phyloP scores from a whole-genome alignment of 805 yeast species.

The Candida quercuum region DNA sequence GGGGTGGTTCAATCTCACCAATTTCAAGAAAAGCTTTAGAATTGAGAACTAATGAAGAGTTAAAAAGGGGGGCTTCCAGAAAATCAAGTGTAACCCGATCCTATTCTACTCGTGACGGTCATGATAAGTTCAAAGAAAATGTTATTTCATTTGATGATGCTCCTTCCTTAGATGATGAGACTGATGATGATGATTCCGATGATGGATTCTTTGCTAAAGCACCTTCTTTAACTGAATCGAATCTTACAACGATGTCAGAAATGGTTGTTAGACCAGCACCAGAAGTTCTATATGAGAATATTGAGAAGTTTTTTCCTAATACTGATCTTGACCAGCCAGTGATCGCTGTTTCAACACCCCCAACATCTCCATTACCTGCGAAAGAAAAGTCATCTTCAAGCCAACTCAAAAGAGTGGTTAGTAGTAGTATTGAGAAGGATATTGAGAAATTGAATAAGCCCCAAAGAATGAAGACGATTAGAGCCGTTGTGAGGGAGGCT shows the following conservation, averaged over 20 bases:
- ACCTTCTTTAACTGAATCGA: slow-evolving; percentile 22
- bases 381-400: slow-evolving; percentile 3
- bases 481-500: slow-evolving; percentile 79
- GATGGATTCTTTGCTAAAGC: slow-evolving; percentile 59
- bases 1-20: slow-evolving; percentile 20
- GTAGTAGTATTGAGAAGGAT: slow-evolving; percentile 12
- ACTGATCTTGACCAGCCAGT: slow-evolving; percentile 91
- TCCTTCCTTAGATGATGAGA: slow-evolving; percentile 42
- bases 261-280: slow-evolving; percentile 92
- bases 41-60: not conserved
- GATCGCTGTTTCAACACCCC: slow-evolving; percentile 63
- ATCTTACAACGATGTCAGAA: slow-evolving; percentile 26
- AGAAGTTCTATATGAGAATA: slow-evolving; percentile 85
- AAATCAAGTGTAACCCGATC: not conserved
- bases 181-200: slow-evolving; percentile 39
- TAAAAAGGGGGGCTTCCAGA: not conserved
- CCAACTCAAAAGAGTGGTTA: slow-evolving; percentile 16
- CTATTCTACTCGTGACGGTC: slow-evolving; percentile 9
- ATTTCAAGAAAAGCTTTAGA: slow-evolving; percentile 17
- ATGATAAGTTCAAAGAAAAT: slow-evolving; percentile 65
- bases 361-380: slow-evolving; percentile 40
- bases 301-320: slow-evolving; percentile 88
- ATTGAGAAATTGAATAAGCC: slow-evolving; percentile 26
- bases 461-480: slow-evolving; percentile 79
- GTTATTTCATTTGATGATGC: slow-evolving; percentile 70